Evolutionary conservation across 768 basidiomycete genomes (phyloP).

Genomic region (Lepiota venenata): DNA sequence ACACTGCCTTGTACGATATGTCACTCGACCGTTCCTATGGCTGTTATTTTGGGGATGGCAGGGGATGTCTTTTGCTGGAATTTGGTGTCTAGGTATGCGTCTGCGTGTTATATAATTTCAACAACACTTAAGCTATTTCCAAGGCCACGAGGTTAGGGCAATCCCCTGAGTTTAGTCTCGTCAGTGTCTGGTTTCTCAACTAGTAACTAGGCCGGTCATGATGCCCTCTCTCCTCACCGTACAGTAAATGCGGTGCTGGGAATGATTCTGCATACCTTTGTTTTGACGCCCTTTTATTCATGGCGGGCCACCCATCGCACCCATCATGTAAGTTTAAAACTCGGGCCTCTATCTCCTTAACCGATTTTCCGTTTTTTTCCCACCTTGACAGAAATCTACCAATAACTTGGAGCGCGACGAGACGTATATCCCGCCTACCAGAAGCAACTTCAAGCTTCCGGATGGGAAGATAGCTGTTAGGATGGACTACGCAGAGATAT

Average conservation of each 20-base stretch:
- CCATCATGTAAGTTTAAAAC: constrained; percentile 50
- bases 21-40: constrained; percentile 31
- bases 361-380: neutral
- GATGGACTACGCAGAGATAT: constrained; percentile 41
- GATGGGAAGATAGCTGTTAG: constrained; percentile 35
- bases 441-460: constrained; percentile 40
- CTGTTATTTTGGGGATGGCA: constrained; percentile 49
- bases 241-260: constrained; percentile 37
- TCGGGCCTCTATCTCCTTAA: neutral
- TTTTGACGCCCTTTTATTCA: constrained; percentile 58
- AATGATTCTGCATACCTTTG: constrained; percentile 39
- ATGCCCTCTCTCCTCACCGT: constrained; percentile 38
- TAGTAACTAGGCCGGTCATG: constrained; percentile 42
- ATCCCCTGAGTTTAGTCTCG: neutral
- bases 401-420: constrained; percentile 68
- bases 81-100: constrained; percentile 40
- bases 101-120: neutral
- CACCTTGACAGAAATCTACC: constrained; percentile 34
- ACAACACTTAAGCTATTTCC: neutral
- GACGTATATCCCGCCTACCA: constrained; percentile 56
- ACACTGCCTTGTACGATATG: neutral
- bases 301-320: constrained; percentile 65
- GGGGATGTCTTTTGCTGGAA: constrained; percentile 39
- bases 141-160: constrained; percentile 41
- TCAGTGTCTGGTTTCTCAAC: neutral